Evolutionary conservation across 2,329 filamentous ascomycete genomes (phyloP), one percentile per base, ranked within the genome.

Genomic region (Aureobasidium musti): DNA sequence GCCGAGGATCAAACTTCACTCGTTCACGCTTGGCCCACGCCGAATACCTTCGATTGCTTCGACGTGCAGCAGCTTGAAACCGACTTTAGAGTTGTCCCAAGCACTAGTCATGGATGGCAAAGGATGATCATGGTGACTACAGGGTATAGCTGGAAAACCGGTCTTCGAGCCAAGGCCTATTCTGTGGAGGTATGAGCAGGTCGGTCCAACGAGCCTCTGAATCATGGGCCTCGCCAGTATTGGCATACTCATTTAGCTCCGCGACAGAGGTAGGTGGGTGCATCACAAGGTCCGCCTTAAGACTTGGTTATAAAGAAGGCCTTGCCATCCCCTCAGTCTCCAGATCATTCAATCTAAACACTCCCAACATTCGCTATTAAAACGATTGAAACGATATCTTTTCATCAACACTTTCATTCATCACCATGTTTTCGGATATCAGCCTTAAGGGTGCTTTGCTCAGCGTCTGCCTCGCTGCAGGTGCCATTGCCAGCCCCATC

Each of bases 41-140:
- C 28, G 5, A 6, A 8, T 35, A 19, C 39, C n/a, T n/a, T 33
- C 26, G 33, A 41, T 30, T 26, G 14, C 54, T 41, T 59, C 39
- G 37, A 45, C 54, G 13, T 59, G 54, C 54, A 59, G 54, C 43
- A 59, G 54, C 39, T 43, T 59, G 54, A 59, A 59, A 59, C 54
- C 14, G 39, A 30, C 39, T 43, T 43, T 59, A 59, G 23, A 59
- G 54, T 59, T 59, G n/a, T 5, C 7, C 23, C 39, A 43, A n/a
- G 39, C 39, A 37, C 54, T 59, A 59, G 54, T 41, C 39, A 45
- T 59, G 26, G 54, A 30, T 21, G 54, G 54, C 28, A 26, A 45
- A 45, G 26, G 54, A 30, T 21, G 54, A 59, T 59, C 54, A 45
- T 59, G 39, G 54, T 13, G 33, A 59, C 23, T 59, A 45, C 39